Evolutionary conservation across 768 basidiomycete genomes (phyloP).

Genomic region (Podaxis sp.): DNA sequence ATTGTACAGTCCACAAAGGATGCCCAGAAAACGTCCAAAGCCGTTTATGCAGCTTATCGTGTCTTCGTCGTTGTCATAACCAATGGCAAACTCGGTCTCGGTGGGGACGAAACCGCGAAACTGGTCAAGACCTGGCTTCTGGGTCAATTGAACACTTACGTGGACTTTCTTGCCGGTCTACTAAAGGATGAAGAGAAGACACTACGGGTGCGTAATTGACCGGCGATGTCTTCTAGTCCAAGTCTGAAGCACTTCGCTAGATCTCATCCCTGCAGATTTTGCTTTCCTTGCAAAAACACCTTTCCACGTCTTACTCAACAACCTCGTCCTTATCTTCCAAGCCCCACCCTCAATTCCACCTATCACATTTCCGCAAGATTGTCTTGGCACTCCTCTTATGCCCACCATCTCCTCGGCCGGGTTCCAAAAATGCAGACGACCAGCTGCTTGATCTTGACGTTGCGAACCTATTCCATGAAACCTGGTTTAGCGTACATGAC

Average conservation of each 20-base stretch:
- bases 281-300: conserved; percentile 73
- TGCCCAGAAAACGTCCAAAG: conserved; percentile 64
- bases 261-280: conserved; percentile 71
- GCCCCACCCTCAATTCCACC: conserved; percentile 64
- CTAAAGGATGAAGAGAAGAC: conserved; percentile 76
- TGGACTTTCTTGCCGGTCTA: conserved; percentile 65
- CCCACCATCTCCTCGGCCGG: conserved; percentile 45
- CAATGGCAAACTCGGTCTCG: conserved; percentile 52
- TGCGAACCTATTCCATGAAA: conserved; percentile 59
- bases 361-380: conserved; percentile 66
- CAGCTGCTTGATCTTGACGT: conserved; percentile 57
- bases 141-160: conserved; percentile 71
- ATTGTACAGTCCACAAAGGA: conserved; percentile 48
- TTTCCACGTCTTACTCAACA: conserved; percentile 64
- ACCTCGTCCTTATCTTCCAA: conserved; percentile 27
- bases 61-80: conserved; percentile 67
- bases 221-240: neutral
- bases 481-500: conserved; percentile 76
- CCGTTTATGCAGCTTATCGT: conserved; percentile 80
- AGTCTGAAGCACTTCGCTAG: conserved; percentile 33
- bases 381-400: conserved; percentile 60
- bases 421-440: conserved; percentile 25
- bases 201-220: conserved; percentile 57
- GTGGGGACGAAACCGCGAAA: conserved; percentile 55
- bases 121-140: conserved; percentile 79